Conservation (phyloP, 2,329 filamentous ascomycete genomes). For the Stemphylium beticola region DNA sequence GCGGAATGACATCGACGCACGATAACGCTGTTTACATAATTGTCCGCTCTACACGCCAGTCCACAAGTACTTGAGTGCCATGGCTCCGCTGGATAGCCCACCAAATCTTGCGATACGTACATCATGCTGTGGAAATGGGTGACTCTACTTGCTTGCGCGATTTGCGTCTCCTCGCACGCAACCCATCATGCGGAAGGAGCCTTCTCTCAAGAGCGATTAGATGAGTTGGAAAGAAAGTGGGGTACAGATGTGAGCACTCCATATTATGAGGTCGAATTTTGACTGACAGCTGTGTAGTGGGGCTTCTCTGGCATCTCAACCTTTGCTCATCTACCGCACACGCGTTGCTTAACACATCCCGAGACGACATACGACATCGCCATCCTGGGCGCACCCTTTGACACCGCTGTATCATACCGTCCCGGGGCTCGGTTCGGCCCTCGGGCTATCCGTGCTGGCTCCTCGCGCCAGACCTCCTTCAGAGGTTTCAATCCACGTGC, state of each 20-base stretch:
- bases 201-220: constrained; percentile 39
- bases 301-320: constrained; percentile 73
- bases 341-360: constrained; percentile 56
- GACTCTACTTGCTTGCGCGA: constrained; percentile 20
- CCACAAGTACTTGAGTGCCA: constrained; percentile 5
- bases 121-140: constrained; percentile 29
- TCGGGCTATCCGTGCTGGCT: constrained; percentile 83
- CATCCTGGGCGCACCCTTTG: constrained; percentile 58
- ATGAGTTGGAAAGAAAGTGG: constrained; percentile 50
- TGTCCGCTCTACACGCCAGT: constrained; percentile 21
- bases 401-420: constrained; percentile 56
- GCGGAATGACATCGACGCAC: constrained; percentile 22
- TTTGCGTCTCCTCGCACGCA: constrained; percentile 33
- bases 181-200: constrained; percentile 35
- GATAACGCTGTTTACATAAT: constrained; percentile 44
- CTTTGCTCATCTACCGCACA: constrained; percentile 57
- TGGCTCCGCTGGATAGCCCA: neutral
- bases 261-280: neutral
- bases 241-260: constrained; percentile 45
- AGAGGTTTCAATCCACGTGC: constrained; percentile 84
- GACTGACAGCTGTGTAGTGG: constrained; percentile 53
- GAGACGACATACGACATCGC: constrained; percentile 54
- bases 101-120: neutral
- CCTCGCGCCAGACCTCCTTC: constrained; percentile 78
- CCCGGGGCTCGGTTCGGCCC: constrained; percentile 75